These are phyloP conservation scores for Cystofilobasidium capitatum DNA, from an alignment of 768 basidiomycete genomes.

Conservation along the genomic window DNA sequence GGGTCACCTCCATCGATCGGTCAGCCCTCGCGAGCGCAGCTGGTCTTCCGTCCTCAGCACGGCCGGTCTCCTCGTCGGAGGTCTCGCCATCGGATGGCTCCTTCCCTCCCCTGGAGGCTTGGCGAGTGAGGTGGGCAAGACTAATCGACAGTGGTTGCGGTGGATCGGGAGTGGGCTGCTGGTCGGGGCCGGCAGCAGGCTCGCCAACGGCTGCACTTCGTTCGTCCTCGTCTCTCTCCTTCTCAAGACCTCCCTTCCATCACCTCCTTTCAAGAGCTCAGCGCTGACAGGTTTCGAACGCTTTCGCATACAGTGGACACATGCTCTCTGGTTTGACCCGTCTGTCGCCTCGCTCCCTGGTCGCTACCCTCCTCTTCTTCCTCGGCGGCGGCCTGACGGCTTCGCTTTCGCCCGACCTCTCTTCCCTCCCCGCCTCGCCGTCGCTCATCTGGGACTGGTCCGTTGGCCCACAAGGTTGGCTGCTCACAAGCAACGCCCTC, in stretches of 20 bases:
- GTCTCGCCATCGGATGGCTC: background rate
- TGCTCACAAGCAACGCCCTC: background rate
- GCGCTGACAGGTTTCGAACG: background rate
- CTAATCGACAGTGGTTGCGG: background rate
- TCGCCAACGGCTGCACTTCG: constrained; percentile 12
- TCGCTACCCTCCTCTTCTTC: constrained; percentile 37
- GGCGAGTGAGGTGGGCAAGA: background rate
- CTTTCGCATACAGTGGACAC: constrained; percentile 33
- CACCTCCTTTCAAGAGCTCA: background rate
- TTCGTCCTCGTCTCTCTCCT: background rate
- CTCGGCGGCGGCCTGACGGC: constrained; percentile 34
- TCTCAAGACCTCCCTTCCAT: no score
- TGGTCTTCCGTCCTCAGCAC: background rate
- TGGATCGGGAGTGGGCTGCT: background rate
- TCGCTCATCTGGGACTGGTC: background rate
- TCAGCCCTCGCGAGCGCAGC: background rate
- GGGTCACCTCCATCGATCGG: background rate
- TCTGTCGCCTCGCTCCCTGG: constrained; percentile 37
- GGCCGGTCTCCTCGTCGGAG: constrained; percentile 1
- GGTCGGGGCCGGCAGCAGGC: background rate
- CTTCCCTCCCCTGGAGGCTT: background rate
- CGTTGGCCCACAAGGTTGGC: background rate
- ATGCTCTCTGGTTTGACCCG: constrained; percentile 41
- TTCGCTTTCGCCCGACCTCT: constrained; percentile 21
- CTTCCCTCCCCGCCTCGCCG: background rate